These are phyloP conservation scores for Chiua virens DNA, from an alignment of 768 basidiomycete species.

Conservation along the genomic window DNA sequence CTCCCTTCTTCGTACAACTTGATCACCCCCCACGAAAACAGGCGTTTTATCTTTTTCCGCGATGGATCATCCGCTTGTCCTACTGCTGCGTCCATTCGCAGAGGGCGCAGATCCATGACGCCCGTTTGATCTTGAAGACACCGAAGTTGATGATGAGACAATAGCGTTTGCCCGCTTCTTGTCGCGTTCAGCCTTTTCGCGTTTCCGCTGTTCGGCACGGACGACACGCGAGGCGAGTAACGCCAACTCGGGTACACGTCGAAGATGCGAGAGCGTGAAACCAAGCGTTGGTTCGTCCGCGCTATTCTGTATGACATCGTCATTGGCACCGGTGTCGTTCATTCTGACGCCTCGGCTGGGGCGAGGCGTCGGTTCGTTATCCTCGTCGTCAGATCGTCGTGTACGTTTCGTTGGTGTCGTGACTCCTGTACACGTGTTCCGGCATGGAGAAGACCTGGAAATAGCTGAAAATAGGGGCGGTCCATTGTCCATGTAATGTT, in stretches of 20 bases:
- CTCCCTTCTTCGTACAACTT: conserved; percentile 71
- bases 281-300: conserved; percentile 33
- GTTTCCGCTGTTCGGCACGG: conserved; percentile 55
- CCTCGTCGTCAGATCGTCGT: conserved; percentile 5
- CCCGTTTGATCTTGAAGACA: neutral
- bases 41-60: conserved; percentile 57
- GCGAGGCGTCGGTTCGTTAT: conserved; percentile 13
- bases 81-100: neutral
- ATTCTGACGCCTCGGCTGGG: neutral
- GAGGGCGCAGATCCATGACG: neutral
- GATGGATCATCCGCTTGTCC: conserved; percentile 16
- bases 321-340: too few relatives aligned
- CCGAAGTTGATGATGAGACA: neutral
- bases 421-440: conserved; percentile 1
- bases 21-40: conserved; percentile 65
- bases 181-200: conserved; percentile 47
- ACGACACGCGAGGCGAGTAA: conserved; percentile 66
- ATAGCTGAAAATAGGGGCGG: conserved; percentile 6
- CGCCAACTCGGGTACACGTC: conserved; percentile 67
- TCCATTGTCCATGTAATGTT: conserved; percentile 74
- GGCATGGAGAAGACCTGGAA: conserved; percentile 1
- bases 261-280: conserved; percentile 72
- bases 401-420: conserved; percentile 36
- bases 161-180: conserved; percentile 23
- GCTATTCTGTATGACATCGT: neutral